Base-by-base conservation (phyloP, 1,284 basidiomycete species). In the Ustilago hordei region DNA sequence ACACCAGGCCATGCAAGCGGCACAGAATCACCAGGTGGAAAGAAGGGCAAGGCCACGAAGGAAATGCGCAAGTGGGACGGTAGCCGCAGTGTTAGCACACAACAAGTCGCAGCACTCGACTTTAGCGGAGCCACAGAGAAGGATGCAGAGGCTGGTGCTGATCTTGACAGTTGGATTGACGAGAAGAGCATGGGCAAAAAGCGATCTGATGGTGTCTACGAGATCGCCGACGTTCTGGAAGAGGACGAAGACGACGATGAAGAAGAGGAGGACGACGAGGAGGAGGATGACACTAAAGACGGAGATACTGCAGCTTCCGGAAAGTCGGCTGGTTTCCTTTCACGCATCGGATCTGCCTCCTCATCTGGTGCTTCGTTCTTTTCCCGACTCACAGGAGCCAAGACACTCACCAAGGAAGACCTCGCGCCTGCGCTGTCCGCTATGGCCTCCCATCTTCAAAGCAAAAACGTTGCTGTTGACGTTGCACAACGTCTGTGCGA, bases 401-500 rank as follows among this genome's bases (percentile, higher is more conserved):
- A 95, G 52, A 89, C 91, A 2, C 88, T 99, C 52, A 93, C 93
- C 0, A 90, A 93, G 66, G 89, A 91, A 48, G 95, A 98, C 85
- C 87, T 99, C 45, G 90, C 91, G 73, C 95, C 96, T 6, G 94
- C 97, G 0, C 87, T 99, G 31, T 92, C 92, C 52, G 93, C 91
- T 23, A 99, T 99, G 95, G 95, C 96, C 85, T 93, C 95, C 75
- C 96, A 98, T 86, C 89, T 99, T 55, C 98, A 98, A 93, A 92
- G 93, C 87, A 99, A 99, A 89, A 99, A 99, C 82, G 97, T 99
- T 2, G 97, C 97, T 8, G 93, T 91, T 86, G 94, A 97, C 67
- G 97, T 99, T 75, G 90, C 96, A 9, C 93, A 95, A 71, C 94
- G 95, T 86, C 91, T 99, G 4, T 98, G 95, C 84, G 94, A 96